phyloP scores from a whole-genome alignment of 441 rosid species.

The Gossypium gossypioides region DNA sequence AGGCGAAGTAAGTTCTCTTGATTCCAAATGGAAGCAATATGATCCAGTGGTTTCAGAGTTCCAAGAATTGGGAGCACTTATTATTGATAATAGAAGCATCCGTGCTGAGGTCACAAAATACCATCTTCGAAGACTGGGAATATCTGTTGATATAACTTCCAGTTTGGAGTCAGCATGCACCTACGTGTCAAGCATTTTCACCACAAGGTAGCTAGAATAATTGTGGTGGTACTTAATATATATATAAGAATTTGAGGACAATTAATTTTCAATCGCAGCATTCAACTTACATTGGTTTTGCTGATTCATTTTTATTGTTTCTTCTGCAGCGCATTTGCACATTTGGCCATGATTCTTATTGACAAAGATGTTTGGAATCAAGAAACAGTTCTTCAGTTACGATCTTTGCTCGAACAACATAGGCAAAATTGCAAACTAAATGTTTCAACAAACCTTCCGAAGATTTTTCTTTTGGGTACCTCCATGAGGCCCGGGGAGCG shows the following conservation, averaged over 20 bases:
- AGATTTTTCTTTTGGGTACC: conserved; percentile 59
- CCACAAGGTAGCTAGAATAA: conserved; percentile 35
- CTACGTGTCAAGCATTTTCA: conserved; percentile 23
- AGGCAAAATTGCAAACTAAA: conserved; percentile 23
- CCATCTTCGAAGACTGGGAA: conserved; percentile 70
- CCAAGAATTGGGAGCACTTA: conserved; percentile 54
- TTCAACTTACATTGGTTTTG: not conserved
- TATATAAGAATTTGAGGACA: not conserved
- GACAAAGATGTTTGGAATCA: conserved; percentile 72
- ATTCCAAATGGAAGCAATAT: conserved; percentile 37
- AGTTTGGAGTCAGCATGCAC: conserved; percentile 40
- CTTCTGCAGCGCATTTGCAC: conserved; percentile 31
- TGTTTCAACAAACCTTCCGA: conserved; percentile 30
- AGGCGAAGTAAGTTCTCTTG: conserved; percentile 37
- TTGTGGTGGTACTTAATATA: not conserved
- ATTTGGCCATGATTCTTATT: conserved; percentile 48
- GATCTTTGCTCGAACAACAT: conserved; percentile 25
- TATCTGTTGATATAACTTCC: conserved; percentile 35
- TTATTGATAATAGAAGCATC: conserved; percentile 60
- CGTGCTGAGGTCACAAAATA: conserved; percentile 77
- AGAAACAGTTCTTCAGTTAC: conserved; percentile 32
- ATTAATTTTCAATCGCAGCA: not conserved
- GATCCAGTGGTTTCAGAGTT: conserved; percentile 41
- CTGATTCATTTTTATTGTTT: conserved; percentile 13
- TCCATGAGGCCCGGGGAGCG: conserved; percentile 34